Evolutionary conservation across 352 stramenopile species (phyloP).

Genomic region (Phytophthora quininea): DNA sequence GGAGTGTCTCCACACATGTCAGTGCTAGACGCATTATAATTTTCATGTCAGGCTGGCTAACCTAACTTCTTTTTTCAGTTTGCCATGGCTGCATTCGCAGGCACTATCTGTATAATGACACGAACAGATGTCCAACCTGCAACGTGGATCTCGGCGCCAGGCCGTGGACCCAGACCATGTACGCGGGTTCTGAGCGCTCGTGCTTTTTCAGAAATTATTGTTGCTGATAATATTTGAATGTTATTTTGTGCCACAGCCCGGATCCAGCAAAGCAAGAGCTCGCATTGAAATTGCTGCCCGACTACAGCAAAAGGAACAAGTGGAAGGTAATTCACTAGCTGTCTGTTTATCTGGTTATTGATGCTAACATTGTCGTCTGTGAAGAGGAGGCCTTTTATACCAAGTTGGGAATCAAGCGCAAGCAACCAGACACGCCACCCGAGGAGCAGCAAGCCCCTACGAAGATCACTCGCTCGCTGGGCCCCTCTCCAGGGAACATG

Average conservation of each 20-base stretch:
- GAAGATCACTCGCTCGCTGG: constrained; percentile 28
- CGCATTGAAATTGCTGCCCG: constrained; percentile 52
- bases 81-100: constrained; percentile 68
- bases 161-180: constrained; percentile 64
- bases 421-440: constrained; percentile 27
- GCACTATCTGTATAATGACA: constrained; percentile 45
- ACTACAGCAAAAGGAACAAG: constrained; percentile 47
- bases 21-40: constrained; percentile 9
- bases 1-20: constrained; percentile 85
- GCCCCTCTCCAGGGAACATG: constrained; percentile 39
- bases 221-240: constrained; percentile 2
- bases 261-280: constrained; percentile 69
- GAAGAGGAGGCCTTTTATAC: constrained; percentile 52
- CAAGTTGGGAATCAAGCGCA: constrained; percentile 63
- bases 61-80: constrained; percentile 30
- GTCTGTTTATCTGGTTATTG: not conserved
- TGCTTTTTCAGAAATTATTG: not conserved
- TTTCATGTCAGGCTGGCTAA: not conserved
- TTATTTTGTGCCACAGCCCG: constrained; percentile 32
- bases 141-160: constrained; percentile 50
- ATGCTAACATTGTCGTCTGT: not conserved
- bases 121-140: constrained; percentile 56
- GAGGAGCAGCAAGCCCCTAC: constrained; percentile 4
- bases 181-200: constrained; percentile 6
- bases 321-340: constrained; percentile 33